Evolutionary conservation across 2,329 filamentous ascomycete genomes (phyloP), one percentile per base, ranked within the genome.

Genomic region (Fusarium palustre): DNA sequence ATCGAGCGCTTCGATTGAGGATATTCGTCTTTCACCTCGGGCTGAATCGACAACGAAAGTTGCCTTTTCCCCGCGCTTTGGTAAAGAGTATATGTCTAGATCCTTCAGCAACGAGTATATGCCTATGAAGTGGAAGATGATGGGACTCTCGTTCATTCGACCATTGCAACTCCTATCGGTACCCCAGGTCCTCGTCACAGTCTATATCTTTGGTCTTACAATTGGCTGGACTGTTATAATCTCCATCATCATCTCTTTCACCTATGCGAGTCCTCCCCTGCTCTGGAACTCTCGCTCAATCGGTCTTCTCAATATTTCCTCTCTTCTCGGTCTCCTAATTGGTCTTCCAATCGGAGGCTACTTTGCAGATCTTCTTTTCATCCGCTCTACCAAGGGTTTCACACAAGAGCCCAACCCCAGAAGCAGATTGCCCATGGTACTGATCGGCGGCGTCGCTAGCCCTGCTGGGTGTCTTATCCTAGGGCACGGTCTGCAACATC

Each of bases 181-280:
- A 24, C 58, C 58, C 3, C 58, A 61, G 3, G 55, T 61, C 2
- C 38, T 60, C 0, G 45, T 60, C 11, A 60, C 55, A 6, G 55
- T 60, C 1, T 61, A 61, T 7, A 12, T 61, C 1, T 61, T 60
- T 18, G 58, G 58, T 9, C 25, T 61, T 0, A 61, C 58, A 0
- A 61, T 61, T 24, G 55, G 58, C n/a, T 61, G 58, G 58, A 61
- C 58, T 7, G 55, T 61, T 2, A 61, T 61, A 0, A 39, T 59
- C 2, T 61, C 58, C 2, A 43, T 61, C 7, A 49, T 61, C 5
- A 12, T 60, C 1, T 11, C 55, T 7, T 2, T 45, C 7, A 38
- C 33, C 18, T 61, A 60, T 3, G 42, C 42, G 0, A 9, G 24
- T 2, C 54, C 57, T 7, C 57, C 54, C 7, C 10, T 59, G 9